Evolutionary conservation across 2,329 filamentous ascomycete genomes (phyloP).

Genomic region (Nothomitra cinnamomea): DNA sequence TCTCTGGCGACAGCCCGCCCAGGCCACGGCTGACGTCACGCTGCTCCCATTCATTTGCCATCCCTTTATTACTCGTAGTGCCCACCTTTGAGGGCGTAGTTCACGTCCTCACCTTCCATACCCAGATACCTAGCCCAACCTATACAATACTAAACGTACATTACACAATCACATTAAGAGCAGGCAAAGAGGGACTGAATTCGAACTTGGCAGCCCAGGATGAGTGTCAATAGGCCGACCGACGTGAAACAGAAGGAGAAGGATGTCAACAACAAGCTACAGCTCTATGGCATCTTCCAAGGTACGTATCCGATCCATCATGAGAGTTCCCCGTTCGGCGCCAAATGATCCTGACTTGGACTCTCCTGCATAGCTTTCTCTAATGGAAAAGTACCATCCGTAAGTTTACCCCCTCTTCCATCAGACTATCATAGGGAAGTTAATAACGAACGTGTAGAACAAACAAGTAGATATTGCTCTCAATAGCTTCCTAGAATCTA

Average conservation of each 20-base stretch:
- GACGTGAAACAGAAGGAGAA: slow-evolving; percentile 61
- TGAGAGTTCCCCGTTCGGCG: slow-evolving; percentile 6
- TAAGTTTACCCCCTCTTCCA: slow-evolving; percentile 28
- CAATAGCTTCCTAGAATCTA: slow-evolving; percentile 68
- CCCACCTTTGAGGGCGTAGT: no score
- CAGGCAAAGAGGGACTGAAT: background rate
- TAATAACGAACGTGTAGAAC: slow-evolving; percentile 40
- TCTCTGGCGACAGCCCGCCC: no score
- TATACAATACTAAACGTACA: background rate
- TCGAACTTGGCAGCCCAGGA: background rate
- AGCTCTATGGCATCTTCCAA: slow-evolving; percentile 76
- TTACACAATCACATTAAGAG: no score
- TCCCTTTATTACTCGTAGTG: no score
- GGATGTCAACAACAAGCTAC: slow-evolving; percentile 84
- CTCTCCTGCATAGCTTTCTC: slow-evolving; percentile 47
- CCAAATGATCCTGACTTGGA: slow-evolving; percentile 9
- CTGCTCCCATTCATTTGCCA: no score
- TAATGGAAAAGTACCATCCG: slow-evolving; percentile 77
- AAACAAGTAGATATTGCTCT: slow-evolving; percentile 90
- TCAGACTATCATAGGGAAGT: background rate
- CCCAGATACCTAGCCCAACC: background rate
- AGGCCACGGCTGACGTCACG: no score
- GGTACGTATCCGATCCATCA: slow-evolving; percentile 25
- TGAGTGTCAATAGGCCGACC: slow-evolving; percentile 52
- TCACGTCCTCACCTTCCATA: background rate